Conservation (phyloP, 148 eudicot genomes). For the Beta vulgaris region DNA sequence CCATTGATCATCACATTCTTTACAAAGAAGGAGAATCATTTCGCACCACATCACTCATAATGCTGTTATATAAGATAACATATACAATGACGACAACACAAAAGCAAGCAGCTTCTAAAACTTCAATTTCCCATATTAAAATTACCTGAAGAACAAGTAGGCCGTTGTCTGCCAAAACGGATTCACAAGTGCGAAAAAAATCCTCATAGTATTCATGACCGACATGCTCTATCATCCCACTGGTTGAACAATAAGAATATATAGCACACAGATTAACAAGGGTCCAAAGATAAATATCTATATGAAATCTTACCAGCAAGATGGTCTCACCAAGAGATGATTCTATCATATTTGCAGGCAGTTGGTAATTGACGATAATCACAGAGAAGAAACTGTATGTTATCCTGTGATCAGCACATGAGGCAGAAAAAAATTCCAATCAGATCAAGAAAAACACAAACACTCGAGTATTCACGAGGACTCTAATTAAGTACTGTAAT, state of each 20-base stretch:
- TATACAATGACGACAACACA: no score
- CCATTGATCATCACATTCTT: no score
- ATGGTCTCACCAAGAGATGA: slow-evolving; percentile 67
- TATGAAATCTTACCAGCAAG: neutral
- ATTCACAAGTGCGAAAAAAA: slow-evolving; percentile 70
- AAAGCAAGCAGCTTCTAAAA: neutral
- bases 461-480: no score
- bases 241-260: slow-evolving; percentile 21
- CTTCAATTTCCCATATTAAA: neutral
- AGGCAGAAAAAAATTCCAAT: no score
- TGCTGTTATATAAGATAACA: no score
- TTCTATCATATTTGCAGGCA: slow-evolving; percentile 58
- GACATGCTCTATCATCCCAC: slow-evolving; percentile 88
- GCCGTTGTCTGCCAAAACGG: slow-evolving; percentile 63
- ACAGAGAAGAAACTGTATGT: slow-evolving; percentile 64
- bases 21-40: no score
- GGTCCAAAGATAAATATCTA: neutral
- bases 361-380: slow-evolving; percentile 81
- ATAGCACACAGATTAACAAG: neutral
- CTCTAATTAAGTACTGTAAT: no score
- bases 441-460: no score
- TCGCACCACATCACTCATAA: no score
- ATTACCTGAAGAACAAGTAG: slow-evolving; percentile 79
- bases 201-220: slow-evolving; percentile 82
- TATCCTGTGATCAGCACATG: slow-evolving; percentile 44